phyloP scores from a whole-genome alignment of 2,329 filamentous ascomycete genomes.

The Neospermospora avenae region DNA sequence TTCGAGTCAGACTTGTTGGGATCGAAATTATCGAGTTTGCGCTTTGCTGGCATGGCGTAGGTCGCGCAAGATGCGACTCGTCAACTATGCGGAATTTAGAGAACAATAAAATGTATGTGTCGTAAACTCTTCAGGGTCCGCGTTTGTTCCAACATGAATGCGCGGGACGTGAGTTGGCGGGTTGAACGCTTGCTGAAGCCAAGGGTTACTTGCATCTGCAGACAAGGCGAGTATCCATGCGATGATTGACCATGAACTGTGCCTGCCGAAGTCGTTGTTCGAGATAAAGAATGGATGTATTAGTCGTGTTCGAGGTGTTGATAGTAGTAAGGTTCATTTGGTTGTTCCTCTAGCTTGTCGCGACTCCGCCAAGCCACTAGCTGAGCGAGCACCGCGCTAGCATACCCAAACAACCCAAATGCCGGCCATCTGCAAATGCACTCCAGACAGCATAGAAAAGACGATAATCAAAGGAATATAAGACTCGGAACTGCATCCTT shows the following conservation, averaged over 20 bases:
- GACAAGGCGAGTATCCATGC: background rate
- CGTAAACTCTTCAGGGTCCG: constrained; percentile 5
- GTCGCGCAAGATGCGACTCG: background rate
- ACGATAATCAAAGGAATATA: background rate
- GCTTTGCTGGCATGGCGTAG: constrained; percentile 34
- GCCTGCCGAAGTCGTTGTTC: background rate
- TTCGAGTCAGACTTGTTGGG: constrained; percentile 64
- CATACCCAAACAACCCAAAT: background rate
- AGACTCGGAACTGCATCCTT: background rate
- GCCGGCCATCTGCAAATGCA: background rate
- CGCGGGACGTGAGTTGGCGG: background rate
- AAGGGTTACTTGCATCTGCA: background rate
- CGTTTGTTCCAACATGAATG: constrained; percentile 11
- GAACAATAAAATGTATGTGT: constrained; percentile 6
- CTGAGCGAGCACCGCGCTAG: background rate
- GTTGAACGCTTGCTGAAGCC: background rate
- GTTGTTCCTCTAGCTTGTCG: background rate
- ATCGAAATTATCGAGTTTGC: constrained; percentile 62
- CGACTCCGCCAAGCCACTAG: background rate
- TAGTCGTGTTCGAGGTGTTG: background rate
- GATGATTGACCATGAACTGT: background rate
- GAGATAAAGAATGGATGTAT: background rate
- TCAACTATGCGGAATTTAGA: background rate
- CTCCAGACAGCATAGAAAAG: background rate
- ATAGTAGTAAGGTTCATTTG: background rate